phyloP scores from a whole-genome alignment of 2,329 filamentous ascomycete species.

The Talaromyces amestolkiae region DNA sequence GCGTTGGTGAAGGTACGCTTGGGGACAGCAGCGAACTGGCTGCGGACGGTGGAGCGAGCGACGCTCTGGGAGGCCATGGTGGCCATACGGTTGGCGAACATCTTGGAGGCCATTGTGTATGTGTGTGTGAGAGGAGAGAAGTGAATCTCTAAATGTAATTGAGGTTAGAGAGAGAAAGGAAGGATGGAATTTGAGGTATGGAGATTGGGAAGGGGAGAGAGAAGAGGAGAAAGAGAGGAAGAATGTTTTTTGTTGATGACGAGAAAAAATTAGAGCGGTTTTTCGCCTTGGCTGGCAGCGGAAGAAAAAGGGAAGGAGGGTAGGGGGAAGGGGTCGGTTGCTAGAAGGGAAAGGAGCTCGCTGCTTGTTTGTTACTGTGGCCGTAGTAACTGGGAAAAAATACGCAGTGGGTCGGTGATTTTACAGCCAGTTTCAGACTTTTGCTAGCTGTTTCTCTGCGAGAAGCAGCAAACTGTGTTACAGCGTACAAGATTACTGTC shows the following conservation, averaged over 20 bases:
- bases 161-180: constrained; percentile 29
- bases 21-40: constrained; percentile 62
- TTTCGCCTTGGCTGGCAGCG: constrained; percentile 20
- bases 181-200: constrained; percentile 31
- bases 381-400: constrained; percentile 5
- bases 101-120: constrained; percentile 77
- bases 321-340: constrained; percentile 20
- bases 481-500: neutral
- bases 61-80: constrained; percentile 67
- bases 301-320: constrained; percentile 27
- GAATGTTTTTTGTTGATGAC: constrained; percentile 20
- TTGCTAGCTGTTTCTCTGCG: neutral
- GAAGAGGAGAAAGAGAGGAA: constrained; percentile 21
- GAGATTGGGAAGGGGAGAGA: constrained; percentile 21
- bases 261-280: constrained; percentile 22
- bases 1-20: constrained; percentile 66
- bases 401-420: constrained; percentile 11
- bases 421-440: neutral
- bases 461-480: neutral
- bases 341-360: neutral
- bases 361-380: constrained; percentile 23
- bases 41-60: constrained; percentile 71
- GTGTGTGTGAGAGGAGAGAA: constrained; percentile 27
- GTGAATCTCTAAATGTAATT: constrained; percentile 39
- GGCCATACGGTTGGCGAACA: constrained; percentile 75